Conservation (phyloP, 1,139 yeast genomes). For the Saccharomycopsis crataegensis region DNA sequence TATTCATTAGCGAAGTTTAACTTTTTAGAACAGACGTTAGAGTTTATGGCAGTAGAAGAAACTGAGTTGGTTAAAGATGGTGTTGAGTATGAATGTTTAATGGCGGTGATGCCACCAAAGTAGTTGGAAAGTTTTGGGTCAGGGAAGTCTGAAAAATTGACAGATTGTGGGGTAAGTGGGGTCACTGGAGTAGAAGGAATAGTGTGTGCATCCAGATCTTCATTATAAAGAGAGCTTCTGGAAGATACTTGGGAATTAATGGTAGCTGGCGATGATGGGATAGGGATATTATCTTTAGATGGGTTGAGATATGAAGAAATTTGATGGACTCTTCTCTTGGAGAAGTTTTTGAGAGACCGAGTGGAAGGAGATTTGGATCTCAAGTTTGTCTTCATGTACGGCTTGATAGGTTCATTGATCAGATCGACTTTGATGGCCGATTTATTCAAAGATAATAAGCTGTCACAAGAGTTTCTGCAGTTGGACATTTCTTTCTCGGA, state of each 20-base stretch:
- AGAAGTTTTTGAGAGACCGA: constrained; percentile 5
- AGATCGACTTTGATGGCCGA: constrained; percentile 11
- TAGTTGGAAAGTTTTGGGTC: neutral
- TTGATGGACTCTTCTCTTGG: constrained; percentile 14
- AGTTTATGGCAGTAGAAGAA: neutral
- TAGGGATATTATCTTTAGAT: neutral
- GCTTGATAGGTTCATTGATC: neutral
- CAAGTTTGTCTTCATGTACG: neutral
- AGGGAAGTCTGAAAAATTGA: neutral
- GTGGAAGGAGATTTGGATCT: constrained; percentile 13
- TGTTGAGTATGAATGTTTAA: neutral
- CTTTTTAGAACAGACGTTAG: neutral
- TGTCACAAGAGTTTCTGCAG: constrained; percentile 12
- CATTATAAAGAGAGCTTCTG: constrained; percentile 8
- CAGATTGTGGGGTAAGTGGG: constrained; percentile 7
- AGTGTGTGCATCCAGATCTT: constrained; percentile 1
- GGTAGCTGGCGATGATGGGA: neutral
- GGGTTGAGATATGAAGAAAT: constrained; percentile 11
- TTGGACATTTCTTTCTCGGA: neutral
- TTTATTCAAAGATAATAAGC: constrained; percentile 17
- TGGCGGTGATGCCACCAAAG: neutral
- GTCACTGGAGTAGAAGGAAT: neutral
- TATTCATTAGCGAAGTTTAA: neutral
- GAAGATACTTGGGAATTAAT: constrained; percentile 13
- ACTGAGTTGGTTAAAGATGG: neutral